Evolutionary conservation across 2,329 filamentous ascomycete genomes (phyloP).

Genomic region (Sporothrix brasiliensis): DNA sequence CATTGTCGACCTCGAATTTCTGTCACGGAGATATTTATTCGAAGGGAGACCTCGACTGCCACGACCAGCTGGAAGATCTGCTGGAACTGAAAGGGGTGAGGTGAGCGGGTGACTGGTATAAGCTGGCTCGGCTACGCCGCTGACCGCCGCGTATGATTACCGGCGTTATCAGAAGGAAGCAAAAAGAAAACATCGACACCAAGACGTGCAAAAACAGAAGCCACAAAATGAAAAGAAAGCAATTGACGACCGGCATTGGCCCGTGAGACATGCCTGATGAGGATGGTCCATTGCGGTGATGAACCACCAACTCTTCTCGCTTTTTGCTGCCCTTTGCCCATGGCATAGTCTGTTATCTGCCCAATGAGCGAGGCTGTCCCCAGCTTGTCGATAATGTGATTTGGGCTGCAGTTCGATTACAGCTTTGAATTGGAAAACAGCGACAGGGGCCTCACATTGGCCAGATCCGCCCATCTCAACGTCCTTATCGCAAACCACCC

Average conservation of each 20-base stretch:
- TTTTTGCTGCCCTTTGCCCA: neutral
- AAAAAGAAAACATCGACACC: neutral
- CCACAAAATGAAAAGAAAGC: neutral
- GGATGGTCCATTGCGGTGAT: conserved; percentile 6
- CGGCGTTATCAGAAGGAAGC: neutral
- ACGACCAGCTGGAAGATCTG: neutral
- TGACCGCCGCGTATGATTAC: conserved; percentile 3
- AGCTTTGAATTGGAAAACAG: conserved; percentile 34
- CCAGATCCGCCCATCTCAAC: neutral
- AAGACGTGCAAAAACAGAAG: neutral
- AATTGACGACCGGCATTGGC: conserved; percentile 1
- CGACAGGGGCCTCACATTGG: conserved; percentile 27
- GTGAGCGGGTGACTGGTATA: conserved; percentile 10
- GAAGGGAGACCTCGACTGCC: neutral
- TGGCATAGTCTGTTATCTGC: conserved; percentile 23
- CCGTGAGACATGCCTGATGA: conserved; percentile 23
- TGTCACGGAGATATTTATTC: neutral
- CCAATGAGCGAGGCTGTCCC: conserved; percentile 33
- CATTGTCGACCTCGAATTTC: neutral
- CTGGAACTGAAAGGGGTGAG: neutral
- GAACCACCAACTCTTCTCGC: neutral
- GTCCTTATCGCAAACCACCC: conserved; percentile 26
- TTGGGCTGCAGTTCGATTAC: conserved; percentile 30
- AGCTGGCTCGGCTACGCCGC: conserved; percentile 14
- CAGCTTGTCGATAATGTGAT: conserved; percentile 12